A percentile compares a stretch with the other conserved stretches of the same genome.
phyloP scores from a whole-genome alignment of 1,284 basidiomycete species.

The Athelia psychrophila region DNA sequence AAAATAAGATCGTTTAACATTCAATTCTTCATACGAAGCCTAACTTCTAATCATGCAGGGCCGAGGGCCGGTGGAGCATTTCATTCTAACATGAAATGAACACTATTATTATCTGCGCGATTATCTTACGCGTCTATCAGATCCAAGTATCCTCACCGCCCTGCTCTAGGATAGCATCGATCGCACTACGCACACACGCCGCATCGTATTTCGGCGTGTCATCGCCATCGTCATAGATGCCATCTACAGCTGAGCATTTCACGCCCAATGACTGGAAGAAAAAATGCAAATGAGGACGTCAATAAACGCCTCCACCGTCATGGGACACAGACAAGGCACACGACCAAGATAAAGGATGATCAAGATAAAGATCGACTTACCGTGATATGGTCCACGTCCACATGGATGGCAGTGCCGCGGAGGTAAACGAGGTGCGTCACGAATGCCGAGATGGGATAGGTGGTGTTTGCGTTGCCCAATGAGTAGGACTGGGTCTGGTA shows the following conservation, averaged over 20 bases:
- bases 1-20: too few species aligned
- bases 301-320: conserved; percentile 6
- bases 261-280: conserved; percentile 48
- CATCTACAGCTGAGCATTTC: conserved; percentile 46
- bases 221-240: conserved; percentile 12
- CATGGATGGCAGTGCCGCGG: conserved; percentile 54
- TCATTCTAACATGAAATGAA: neutral
- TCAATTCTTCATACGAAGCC: too few species aligned
- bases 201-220: conserved; percentile 17
- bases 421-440: conserved; percentile 86
- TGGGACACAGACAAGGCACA: neutral
- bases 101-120: neutral
- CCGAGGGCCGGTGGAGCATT: neutral
- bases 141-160: neutral
- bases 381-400: conserved; percentile 59
- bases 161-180: neutral
- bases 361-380: conserved; percentile 42
- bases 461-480: conserved; percentile 55
- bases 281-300: conserved; percentile 23
- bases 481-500: conserved; percentile 50
- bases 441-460: conserved; percentile 68
- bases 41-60: neutral
- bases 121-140: neutral
- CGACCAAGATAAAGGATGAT: neutral
- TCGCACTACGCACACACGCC: conserved; percentile 1